Conservation (phyloP, 2,329 filamentous ascomycete genomes). For the Xenosphaeropsis pyriputrescens region DNA sequence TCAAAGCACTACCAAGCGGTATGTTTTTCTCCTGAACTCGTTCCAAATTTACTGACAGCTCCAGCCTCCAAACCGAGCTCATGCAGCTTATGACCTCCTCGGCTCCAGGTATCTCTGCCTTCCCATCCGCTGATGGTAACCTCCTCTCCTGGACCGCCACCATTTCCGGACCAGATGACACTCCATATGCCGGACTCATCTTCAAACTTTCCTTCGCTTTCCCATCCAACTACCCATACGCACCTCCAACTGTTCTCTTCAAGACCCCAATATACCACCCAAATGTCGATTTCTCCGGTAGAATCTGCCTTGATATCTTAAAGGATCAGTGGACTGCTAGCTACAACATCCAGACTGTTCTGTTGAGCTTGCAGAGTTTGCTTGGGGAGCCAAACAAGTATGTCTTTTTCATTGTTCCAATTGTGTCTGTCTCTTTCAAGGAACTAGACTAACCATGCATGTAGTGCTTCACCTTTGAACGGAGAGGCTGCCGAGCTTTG, state of each 20-base stretch:
- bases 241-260: slow-evolving; percentile 83
- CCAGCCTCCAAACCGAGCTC: slow-evolving; percentile 84
- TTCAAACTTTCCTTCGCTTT: slow-evolving; percentile 91
- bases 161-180: slow-evolving; percentile 80
- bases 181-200: slow-evolving; percentile 74
- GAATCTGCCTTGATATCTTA: slow-evolving; percentile 94
- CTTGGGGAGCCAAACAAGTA: slow-evolving; percentile 98
- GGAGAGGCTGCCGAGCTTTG: slow-evolving; percentile 93
- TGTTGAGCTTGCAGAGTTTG: slow-evolving; percentile 87
- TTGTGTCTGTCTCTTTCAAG: background rate
- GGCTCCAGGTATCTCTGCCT: slow-evolving; percentile 86
- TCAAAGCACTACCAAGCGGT: slow-evolving; percentile 70
- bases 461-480: slow-evolving; percentile 81
- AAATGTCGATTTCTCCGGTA: slow-evolving; percentile 92
- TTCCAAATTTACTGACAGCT: slow-evolving; percentile 4
- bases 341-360: slow-evolving; percentile 88
- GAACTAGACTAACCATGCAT: slow-evolving; percentile 6
- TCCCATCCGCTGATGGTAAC: slow-evolving; percentile 81
- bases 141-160: slow-evolving; percentile 88
- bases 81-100: slow-evolving; percentile 98
- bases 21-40: slow-evolving; percentile 11
- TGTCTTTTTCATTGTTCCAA: slow-evolving; percentile 19
- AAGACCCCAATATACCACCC: slow-evolving; percentile 99
- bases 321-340: slow-evolving; percentile 99
- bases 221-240: slow-evolving; percentile 85